phyloP scores from a whole-genome alignment of 140 eudicot species.

The Flaveria floridana region DNA sequence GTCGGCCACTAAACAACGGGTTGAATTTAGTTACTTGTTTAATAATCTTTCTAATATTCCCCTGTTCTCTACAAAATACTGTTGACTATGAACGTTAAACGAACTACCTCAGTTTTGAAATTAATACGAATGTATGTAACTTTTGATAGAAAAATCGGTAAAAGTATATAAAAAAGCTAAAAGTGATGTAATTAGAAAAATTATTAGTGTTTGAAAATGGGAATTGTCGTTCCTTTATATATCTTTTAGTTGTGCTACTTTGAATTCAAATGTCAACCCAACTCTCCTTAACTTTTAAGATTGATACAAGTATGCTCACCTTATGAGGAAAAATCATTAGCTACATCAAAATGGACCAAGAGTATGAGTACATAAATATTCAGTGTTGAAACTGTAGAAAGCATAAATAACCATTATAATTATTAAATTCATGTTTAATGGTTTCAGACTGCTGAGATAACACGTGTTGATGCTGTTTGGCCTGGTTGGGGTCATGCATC shows the following conservation, averaged over 20 bases:
- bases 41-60: not conserved
- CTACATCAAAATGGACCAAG: not conserved
- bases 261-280: slow-evolving; percentile 9
- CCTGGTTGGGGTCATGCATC: slow-evolving; percentile 99
- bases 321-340: not conserved
- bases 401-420: not conserved
- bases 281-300: slow-evolving; percentile 1
- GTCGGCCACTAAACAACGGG: not conserved
- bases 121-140: not conserved
- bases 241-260: not conserved
- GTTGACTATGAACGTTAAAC: not conserved
- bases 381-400: not conserved
- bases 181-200: not conserved
- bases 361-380: not conserved
- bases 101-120: not conserved
- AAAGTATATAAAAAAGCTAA: not conserved
- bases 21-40: not conserved
- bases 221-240: not conserved
- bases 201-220: not conserved
- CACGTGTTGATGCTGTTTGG: slow-evolving; percentile 98
- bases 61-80: not conserved
- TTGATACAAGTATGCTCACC: not conserved
- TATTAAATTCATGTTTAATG: not conserved
- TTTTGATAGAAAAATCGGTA: not conserved
- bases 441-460: slow-evolving; percentile 82